Conservation (phyloP, 192 early-diverging fungal species). For the Coemansia sp. region DNA sequence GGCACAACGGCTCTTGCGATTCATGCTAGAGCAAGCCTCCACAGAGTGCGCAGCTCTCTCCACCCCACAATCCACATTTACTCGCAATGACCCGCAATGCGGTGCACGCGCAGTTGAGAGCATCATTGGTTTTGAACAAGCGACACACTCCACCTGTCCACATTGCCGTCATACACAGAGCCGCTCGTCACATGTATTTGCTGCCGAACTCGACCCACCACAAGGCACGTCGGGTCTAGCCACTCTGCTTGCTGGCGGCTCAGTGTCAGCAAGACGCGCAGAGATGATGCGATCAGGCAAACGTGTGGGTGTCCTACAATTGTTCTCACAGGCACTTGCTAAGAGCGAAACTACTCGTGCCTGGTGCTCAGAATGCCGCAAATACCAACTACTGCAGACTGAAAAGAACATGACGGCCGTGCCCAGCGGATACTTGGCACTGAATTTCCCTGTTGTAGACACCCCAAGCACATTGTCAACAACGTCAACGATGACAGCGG, state of each 20-base stretch:
- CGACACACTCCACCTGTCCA: slow-evolving; percentile 54
- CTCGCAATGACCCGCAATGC: no score
- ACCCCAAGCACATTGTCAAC: no score
- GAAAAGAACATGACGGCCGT: slow-evolving; percentile 62
- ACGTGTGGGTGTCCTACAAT: slow-evolving; percentile 15
- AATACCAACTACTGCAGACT: slow-evolving; percentile 77
- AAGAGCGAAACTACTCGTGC: slow-evolving; percentile 52
- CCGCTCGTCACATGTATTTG: slow-evolving; percentile 70
- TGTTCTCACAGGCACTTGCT: slow-evolving; percentile 20
- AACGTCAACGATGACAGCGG: not conserved
- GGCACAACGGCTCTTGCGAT: slow-evolving; percentile 86
- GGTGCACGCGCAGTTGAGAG: slow-evolving; percentile 23
- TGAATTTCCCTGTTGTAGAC: slow-evolving; percentile 67
- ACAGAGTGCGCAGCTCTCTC: slow-evolving; percentile 55
- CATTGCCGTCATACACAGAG: slow-evolving; percentile 59
- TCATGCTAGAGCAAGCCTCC: slow-evolving; percentile 87
- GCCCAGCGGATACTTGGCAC: slow-evolving; percentile 65
- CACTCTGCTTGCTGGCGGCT: slow-evolving; percentile 37
- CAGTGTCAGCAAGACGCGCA: slow-evolving; percentile 34
- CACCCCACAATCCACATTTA: no score
- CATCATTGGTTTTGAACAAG: slow-evolving; percentile 29
- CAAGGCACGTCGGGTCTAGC: slow-evolving; percentile 41
- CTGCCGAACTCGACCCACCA: slow-evolving; percentile 80
- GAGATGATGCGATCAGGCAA: slow-evolving; percentile 13
- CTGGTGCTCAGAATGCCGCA: slow-evolving; percentile 80